A percentile compares a stretch with the other conserved stretches of the same genome.
phyloP scores from a whole-genome alignment of 805 yeast genomes.

The Cyberlindnera petersonii region DNA sequence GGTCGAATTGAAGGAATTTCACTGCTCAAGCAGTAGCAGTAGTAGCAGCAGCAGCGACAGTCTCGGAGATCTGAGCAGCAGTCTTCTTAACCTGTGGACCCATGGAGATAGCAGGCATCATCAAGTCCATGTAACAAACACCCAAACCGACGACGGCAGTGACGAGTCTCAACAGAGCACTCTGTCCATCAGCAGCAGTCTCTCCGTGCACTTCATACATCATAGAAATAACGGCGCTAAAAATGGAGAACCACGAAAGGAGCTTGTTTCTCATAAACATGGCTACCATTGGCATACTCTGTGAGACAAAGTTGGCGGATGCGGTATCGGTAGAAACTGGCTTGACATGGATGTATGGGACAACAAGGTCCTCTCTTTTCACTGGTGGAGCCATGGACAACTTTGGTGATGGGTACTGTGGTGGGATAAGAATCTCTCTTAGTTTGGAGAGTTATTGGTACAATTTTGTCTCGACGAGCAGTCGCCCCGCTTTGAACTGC shows the following conservation, averaged over 20 bases:
- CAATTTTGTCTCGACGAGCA: too few relatives aligned
- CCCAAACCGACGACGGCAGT: constrained; percentile 26
- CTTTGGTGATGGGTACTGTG: too few relatives aligned
- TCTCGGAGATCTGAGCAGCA: constrained; percentile 11
- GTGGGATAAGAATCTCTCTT: too few relatives aligned
- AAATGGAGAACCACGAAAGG: constrained; percentile 43
- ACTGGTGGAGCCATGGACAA: constrained; percentile 30
- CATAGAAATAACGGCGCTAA: constrained; percentile 43
- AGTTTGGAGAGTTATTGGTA: too few relatives aligned
- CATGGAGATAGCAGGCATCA: constrained; percentile 18
- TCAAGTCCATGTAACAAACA: constrained; percentile 52
- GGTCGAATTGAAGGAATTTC: neutral
- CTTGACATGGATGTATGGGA: constrained; percentile 43
- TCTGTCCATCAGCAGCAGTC: constrained; percentile 34
- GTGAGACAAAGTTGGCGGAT: constrained; percentile 41
- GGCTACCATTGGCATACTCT: constrained; percentile 65
- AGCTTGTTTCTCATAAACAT: constrained; percentile 55
- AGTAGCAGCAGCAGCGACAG: constrained; percentile 13
- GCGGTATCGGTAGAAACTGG: constrained; percentile 44
- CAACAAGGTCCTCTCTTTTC: constrained; percentile 35
- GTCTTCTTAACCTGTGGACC: constrained; percentile 11
- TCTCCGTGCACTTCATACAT: constrained; percentile 27
- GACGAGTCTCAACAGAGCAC: constrained; percentile 4
- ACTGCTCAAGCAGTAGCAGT: constrained; percentile 3
- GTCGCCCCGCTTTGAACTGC: too few relatives aligned